A percentile compares a stretch with the other conserved stretches of the same genome.
Evolutionary conservation across 148 eudicot genomes (phyloP).

Genomic region (Hydrangea macrophylla): DNA sequence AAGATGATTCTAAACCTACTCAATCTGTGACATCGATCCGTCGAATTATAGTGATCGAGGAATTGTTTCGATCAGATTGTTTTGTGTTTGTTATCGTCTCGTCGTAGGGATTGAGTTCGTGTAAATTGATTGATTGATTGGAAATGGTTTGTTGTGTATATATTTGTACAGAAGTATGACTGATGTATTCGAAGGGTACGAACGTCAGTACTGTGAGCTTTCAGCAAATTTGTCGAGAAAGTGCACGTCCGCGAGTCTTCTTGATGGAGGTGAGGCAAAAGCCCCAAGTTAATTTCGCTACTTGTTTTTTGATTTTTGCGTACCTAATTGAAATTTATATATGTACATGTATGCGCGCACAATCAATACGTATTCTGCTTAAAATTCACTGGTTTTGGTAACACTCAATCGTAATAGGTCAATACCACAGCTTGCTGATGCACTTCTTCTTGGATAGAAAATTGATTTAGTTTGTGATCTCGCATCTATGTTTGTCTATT

Average conservation of each 20-base stretch:
- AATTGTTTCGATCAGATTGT: neutral
- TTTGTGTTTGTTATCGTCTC: neutral
- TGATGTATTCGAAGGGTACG: constrained; percentile 43
- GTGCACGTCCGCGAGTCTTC: constrained; percentile 27
- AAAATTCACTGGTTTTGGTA: neutral
- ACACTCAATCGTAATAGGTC: neutral
- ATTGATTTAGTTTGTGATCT: no score
- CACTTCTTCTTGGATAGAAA: no score
- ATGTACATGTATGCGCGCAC: neutral
- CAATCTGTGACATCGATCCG: neutral
- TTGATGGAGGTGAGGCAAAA: constrained; percentile 32
- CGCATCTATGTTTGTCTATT: no score
- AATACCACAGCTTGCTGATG: no score
- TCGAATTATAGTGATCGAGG: neutral
- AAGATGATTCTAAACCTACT: neutral
- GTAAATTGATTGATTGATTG: neutral
- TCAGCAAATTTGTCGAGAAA: constrained; percentile 38
- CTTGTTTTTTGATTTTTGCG: neutral
- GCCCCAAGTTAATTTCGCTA: neutral
- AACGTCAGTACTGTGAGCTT: constrained; percentile 51
- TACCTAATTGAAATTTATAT: neutral
- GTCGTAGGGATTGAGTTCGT: neutral
- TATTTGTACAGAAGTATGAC: constrained; percentile 30
- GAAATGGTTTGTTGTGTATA: neutral
- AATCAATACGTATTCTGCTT: neutral